phyloP scores from a whole-genome alignment of 1,284 basidiomycete genomes.

The Pterulicium gracile region DNA sequence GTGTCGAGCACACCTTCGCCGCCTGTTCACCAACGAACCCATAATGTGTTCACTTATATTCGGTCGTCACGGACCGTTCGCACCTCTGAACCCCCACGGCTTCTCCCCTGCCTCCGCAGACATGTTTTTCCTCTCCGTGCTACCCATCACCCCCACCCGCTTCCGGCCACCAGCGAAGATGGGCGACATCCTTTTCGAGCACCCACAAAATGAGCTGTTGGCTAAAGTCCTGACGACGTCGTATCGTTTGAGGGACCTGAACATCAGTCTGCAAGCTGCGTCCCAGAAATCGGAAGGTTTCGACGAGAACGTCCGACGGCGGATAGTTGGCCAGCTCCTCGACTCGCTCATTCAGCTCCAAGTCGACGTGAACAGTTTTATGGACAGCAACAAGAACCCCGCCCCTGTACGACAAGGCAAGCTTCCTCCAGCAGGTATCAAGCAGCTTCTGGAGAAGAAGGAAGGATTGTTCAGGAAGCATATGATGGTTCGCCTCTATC shows the following conservation, averaged over 20 bases:
- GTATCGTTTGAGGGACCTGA: slow-evolving; percentile 74
- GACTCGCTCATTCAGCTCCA: slow-evolving; percentile 86
- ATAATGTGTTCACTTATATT: slow-evolving; percentile 82
- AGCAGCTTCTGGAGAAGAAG: slow-evolving; percentile 98
- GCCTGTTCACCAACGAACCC: slow-evolving; percentile 79
- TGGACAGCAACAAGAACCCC: slow-evolving; percentile 97
- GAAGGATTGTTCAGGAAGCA: slow-evolving; percentile 97
- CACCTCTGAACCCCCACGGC: slow-evolving; percentile 41
- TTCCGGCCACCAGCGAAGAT: slow-evolving; percentile 93
- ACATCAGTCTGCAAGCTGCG: slow-evolving; percentile 53
- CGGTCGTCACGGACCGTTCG: slow-evolving; percentile 85
- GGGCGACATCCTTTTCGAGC: slow-evolving; percentile 92
- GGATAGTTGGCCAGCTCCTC: slow-evolving; percentile 63
- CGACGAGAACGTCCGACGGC: slow-evolving; percentile 47
- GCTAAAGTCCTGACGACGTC: slow-evolving; percentile 77
- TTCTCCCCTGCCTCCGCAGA: slow-evolving; percentile 73
- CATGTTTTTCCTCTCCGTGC: slow-evolving; percentile 94
- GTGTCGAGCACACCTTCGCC: slow-evolving; percentile 87
- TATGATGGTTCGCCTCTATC: slow-evolving; percentile 75
- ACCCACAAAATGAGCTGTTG: slow-evolving; percentile 94
- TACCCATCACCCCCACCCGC: slow-evolving; percentile 89
- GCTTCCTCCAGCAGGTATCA: slow-evolving; percentile 89
- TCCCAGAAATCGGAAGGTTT: slow-evolving; percentile 44
- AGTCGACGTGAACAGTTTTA: slow-evolving; percentile 93
- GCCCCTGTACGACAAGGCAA: slow-evolving; percentile 78